Conservation (phyloP, 2,329 filamentous ascomycete species). For the Cladosporium sp. region DNA sequence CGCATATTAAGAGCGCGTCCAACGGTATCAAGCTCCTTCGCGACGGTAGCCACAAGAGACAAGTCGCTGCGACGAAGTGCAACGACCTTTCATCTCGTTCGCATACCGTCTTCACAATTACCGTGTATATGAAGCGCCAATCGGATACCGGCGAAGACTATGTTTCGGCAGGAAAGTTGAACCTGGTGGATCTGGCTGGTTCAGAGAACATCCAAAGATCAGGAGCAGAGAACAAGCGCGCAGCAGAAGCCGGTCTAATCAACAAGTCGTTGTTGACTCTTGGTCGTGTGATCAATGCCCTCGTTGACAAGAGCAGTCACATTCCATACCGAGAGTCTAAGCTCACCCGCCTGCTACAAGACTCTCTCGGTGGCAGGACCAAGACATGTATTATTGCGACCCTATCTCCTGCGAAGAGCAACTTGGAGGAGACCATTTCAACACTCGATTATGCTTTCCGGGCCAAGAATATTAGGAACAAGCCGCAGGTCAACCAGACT, state of each 20-base stretch:
- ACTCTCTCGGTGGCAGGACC: slow-evolving; percentile 89
- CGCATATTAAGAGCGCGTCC: slow-evolving; percentile 78
- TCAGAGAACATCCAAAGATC: slow-evolving; percentile 98
- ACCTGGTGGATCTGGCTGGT: slow-evolving; percentile 91
- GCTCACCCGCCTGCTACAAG: slow-evolving; percentile 88
- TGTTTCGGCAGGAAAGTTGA: slow-evolving; percentile 86
- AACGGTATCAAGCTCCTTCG: slow-evolving; percentile 87
- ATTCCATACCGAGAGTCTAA: slow-evolving; percentile 96
- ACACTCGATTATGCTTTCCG: slow-evolving; percentile 97
- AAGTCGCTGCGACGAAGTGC: slow-evolving; percentile 99
- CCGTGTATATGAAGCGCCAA: slow-evolving; percentile 78
- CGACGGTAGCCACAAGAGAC: slow-evolving; percentile 83
- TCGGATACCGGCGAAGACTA: slow-evolving; percentile 84
- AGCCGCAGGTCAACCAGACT: slow-evolving; percentile 88
- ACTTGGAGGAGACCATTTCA: slow-evolving; percentile 95
- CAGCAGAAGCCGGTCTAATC: slow-evolving; percentile 90
- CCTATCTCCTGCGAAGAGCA: slow-evolving; percentile 88
- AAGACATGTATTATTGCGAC: slow-evolving; percentile 99
- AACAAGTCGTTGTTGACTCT: slow-evolving; percentile 96
- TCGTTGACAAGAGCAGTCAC: slow-evolving; percentile 84
- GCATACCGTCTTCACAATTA: slow-evolving; percentile 96
- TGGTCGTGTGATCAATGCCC: slow-evolving; percentile 92
- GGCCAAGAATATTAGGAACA: slow-evolving; percentile 97
- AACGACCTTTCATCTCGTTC: slow-evolving; percentile 96
- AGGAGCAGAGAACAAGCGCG: slow-evolving; percentile 95